A percentile compares a stretch with the other conserved stretches of the same genome.
These are phyloP conservation scores for Acrocalymma vagum DNA, from an alignment of 2,329 filamentous ascomycete genomes.

Conservation along the genomic window DNA sequence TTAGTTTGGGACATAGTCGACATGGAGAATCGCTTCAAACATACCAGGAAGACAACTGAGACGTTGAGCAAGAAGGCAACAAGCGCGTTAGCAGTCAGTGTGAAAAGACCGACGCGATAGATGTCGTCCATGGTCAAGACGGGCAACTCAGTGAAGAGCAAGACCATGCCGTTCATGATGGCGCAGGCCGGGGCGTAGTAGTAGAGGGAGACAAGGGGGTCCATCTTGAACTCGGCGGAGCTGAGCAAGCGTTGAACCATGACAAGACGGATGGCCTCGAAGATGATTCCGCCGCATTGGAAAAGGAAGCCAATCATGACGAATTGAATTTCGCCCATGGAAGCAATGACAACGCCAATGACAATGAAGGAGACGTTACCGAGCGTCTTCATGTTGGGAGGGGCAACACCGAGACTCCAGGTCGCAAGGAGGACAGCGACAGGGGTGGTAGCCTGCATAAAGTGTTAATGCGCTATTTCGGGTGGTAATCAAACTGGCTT, in stretches of 20 bases:
- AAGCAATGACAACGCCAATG: conserved; percentile 91
- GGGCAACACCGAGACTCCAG: conserved; percentile 85
- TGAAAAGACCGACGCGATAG: conserved; percentile 75
- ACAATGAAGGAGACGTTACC: conserved; percentile 96
- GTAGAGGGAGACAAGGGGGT: conserved; percentile 86
- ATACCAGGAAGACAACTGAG: conserved; percentile 84
- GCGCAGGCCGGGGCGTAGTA: conserved; percentile 89
- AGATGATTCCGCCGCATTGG: conserved; percentile 80
- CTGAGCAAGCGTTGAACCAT: conserved; percentile 85
- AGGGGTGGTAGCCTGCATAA: conserved; percentile 81
- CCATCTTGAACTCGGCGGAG: conserved; percentile 90
- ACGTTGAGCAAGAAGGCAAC: conserved; percentile 85
- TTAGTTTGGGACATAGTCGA: conserved; percentile 17
- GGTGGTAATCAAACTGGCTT: too few species aligned
- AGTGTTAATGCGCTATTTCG: conserved; percentile 12
- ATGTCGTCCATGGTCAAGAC: conserved; percentile 74
- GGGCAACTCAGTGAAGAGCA: conserved; percentile 77
- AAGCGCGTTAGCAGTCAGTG: conserved; percentile 77
- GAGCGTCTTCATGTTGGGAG: conserved; percentile 85
- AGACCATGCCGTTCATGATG: conserved; percentile 78
- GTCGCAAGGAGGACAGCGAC: conserved; percentile 90
- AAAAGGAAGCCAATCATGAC: conserved; percentile 80
- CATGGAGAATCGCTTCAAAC: conserved; percentile 37
- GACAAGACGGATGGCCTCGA: conserved; percentile 83
- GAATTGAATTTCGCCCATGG: conserved; percentile 95